A percentile compares a stretch with the other conserved stretches of the same genome.
Evolutionary conservation across 257 asterid species (phyloP).

Genomic region (Gentiana dahurica): DNA sequence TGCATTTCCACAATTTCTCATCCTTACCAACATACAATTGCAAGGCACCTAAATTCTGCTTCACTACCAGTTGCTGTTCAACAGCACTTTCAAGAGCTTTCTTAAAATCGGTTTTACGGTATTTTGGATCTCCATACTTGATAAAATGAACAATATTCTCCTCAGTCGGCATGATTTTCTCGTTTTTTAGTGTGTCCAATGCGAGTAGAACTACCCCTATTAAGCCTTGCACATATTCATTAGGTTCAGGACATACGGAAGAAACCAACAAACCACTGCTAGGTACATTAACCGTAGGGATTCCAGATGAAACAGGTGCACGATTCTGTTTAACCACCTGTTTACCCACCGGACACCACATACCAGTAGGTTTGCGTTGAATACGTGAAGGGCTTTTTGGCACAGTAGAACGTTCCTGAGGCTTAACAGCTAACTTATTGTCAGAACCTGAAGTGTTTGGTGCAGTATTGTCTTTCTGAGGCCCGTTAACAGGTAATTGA

Average conservation of each 20-base stretch:
- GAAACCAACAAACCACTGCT: slow-evolving; percentile 53
- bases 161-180: slow-evolving; percentile 81
- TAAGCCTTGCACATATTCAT: slow-evolving; percentile 66
- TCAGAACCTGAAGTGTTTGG: slow-evolving; percentile 24
- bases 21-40: slow-evolving; percentile 67
- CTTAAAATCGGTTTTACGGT: slow-evolving; percentile 71
- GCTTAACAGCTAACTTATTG: slow-evolving; percentile 20
- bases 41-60: slow-evolving; percentile 44
- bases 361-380: slow-evolving; percentile 32
- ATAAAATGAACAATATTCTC: slow-evolving; percentile 73
- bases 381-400: slow-evolving; percentile 28
- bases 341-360: slow-evolving; percentile 31
- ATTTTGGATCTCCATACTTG: slow-evolving; percentile 51
- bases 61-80: slow-evolving; percentile 74
- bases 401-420: neutral
- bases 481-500: slow-evolving; percentile 14
- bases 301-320: slow-evolving; percentile 18
- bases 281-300: slow-evolving; percentile 22
- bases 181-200: slow-evolving; percentile 65
- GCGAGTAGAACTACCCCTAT: slow-evolving; percentile 74
- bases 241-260: slow-evolving; percentile 58
- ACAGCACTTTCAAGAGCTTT: slow-evolving; percentile 74
- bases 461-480: slow-evolving; percentile 1
- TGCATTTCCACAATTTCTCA: slow-evolving; percentile 75
- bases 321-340: slow-evolving; percentile 29